phyloP scores from a whole-genome alignment of 192 early-diverging fungal species.

The Entomortierella beljakovae region DNA sequence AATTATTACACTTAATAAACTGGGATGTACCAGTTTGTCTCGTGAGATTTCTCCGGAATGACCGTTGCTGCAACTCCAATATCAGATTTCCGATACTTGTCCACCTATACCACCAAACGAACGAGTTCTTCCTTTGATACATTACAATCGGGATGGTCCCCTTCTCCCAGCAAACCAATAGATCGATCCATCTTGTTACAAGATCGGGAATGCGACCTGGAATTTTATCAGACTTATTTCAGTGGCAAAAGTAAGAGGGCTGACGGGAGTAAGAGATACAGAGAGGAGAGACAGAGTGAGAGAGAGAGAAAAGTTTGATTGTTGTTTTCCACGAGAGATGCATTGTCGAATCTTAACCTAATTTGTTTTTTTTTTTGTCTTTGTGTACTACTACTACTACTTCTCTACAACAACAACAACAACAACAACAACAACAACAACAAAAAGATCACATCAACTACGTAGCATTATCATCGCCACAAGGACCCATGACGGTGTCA shows the following conservation, averaged over 20 bases:
- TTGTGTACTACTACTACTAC: background rate
- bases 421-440: background rate
- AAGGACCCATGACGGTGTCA: conserved; percentile 37
- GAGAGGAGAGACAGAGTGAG: background rate
- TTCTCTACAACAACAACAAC: background rate
- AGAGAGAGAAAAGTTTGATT: background rate
- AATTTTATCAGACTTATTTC: conserved; percentile 75
- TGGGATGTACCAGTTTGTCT: conserved; percentile 10
- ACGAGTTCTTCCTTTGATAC: background rate
- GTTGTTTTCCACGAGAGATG: conserved; percentile 57
- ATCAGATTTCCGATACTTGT: conserved; percentile 33
- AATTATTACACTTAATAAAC: background rate
- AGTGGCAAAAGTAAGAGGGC: conserved; percentile 62
- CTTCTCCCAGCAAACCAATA: conserved; percentile 1
- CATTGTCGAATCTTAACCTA: conserved; percentile 12
- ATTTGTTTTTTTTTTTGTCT: conserved; percentile 9
- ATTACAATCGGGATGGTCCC: background rate
- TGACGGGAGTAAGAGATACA: background rate
- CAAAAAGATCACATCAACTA: conserved; percentile 62
- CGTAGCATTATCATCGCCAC: conserved; percentile 55
- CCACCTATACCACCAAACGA: conserved; percentile 5
- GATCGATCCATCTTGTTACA: conserved; percentile 61
- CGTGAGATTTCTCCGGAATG: conserved; percentile 17
- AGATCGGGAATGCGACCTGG: conserved; percentile 78
- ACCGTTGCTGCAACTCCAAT: conserved; percentile 25